These are phyloP conservation scores for Fraxinus sp. DNA, from an alignment of 305 asterid species.

Conservation along the genomic window DNA sequence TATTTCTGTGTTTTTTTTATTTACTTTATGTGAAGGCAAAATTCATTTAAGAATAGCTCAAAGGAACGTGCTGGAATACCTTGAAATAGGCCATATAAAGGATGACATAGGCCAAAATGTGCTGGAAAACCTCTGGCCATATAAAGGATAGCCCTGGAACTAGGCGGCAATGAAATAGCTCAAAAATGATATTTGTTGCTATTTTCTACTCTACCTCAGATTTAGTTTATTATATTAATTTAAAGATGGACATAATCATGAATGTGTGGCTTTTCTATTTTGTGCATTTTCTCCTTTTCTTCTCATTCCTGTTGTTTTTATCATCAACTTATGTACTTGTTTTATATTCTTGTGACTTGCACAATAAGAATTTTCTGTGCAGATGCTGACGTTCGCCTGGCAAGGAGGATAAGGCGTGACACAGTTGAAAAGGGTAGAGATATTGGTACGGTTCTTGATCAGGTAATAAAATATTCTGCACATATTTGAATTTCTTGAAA, in stretches of 20 bases:
- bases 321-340: conserved; percentile 17
- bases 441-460: conserved; percentile 83
- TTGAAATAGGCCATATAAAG: conserved; percentile 1
- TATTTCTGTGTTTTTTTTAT: not conserved
- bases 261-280: not conserved
- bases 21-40: not conserved
- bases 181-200: not conserved
- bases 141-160: not conserved
- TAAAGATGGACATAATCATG: conserved; percentile 7
- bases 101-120: conserved; percentile 4
- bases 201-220: not conserved
- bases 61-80: conserved; percentile 20
- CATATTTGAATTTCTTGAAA: not conserved
- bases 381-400: conserved; percentile 99
- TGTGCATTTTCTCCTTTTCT: not conserved
- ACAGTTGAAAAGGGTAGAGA: conserved; percentile 94
- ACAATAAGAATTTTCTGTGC: conserved; percentile 46
- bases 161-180: not conserved
- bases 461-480: conserved; percentile 50
- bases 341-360: conserved; percentile 35
- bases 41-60: conserved; percentile 13
- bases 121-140: not conserved
- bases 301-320: conserved; percentile 21
- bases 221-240: not conserved
- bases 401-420: conserved; percentile 97